Conservation (phyloP, 2,329 filamentous ascomycete genomes). For the Clonostachys chloroleuca region DNA sequence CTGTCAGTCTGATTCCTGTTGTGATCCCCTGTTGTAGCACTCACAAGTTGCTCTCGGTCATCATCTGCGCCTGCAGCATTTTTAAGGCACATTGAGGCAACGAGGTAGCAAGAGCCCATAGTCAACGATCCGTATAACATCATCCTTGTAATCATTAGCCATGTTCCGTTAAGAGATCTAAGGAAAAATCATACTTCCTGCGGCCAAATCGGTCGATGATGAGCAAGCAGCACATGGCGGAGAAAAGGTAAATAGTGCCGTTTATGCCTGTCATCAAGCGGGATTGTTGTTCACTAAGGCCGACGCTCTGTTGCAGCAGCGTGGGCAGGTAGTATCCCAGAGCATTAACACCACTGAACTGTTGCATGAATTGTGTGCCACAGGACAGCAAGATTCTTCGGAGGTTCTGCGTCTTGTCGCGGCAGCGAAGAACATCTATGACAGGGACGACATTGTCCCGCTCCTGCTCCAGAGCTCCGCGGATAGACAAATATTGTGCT, state of each 20-base stretch:
- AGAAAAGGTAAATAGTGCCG: constrained; percentile 27
- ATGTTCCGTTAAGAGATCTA: background rate
- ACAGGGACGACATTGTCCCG: constrained; percentile 21
- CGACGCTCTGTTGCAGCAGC: constrained; percentile 50
- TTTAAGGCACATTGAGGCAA: constrained; percentile 26
- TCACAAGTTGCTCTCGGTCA: constrained; percentile 17
- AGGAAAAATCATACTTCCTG: constrained; percentile 20
- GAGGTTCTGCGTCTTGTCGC: constrained; percentile 29
- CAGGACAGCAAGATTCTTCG: constrained; percentile 27
- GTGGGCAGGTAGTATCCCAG: constrained; percentile 45
- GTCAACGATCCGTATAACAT: constrained; percentile 29
- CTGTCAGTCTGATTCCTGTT: background rate
- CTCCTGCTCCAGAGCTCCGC: constrained; percentile 25
- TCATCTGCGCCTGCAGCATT: constrained; percentile 13
- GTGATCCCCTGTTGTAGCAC: constrained; percentile 1
- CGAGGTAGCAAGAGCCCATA: constrained; percentile 26
- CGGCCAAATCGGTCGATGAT: constrained; percentile 33
- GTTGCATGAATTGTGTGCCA: constrained; percentile 43
- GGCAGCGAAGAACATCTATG: constrained; percentile 24
- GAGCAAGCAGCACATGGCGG: constrained; percentile 27
- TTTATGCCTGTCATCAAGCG: constrained; percentile 51
- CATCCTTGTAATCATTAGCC: constrained; percentile 14
- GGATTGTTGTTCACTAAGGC: constrained; percentile 43
- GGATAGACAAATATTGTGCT: constrained; percentile 27
- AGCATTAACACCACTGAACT: constrained; percentile 37